Conservation (phyloP, 2,329 filamentous ascomycete species). For the Penicillium sp. region DNA sequence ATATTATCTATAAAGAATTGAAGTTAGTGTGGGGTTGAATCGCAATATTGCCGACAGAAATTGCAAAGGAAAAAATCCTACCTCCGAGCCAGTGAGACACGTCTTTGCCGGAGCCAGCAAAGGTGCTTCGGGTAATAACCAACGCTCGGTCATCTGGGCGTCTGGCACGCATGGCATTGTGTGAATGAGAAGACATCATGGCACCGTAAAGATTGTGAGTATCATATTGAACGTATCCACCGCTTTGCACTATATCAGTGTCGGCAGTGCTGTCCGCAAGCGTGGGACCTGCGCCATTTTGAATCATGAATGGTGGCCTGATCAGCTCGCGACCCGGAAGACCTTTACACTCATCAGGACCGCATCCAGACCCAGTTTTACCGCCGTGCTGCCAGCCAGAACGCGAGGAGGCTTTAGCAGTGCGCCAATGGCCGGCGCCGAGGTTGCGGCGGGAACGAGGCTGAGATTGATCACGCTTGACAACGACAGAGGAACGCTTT, state of each 20-base stretch:
- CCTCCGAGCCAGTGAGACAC: constrained; percentile 16
- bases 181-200: constrained; percentile 41
- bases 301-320: constrained; percentile 66
- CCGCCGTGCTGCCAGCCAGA: constrained; percentile 31
- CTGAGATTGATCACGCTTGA: constrained; percentile 6
- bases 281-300: constrained; percentile 60
- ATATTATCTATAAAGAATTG: constrained; percentile 6
- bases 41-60: background rate
- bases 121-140: constrained; percentile 75
- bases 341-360: constrained; percentile 13
- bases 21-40: constrained; percentile 1
- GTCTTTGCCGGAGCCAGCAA: constrained; percentile 64
- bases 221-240: constrained; percentile 70
- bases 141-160: constrained; percentile 68
- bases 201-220: constrained; percentile 76
- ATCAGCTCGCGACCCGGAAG: constrained; percentile 66
- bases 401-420: background rate
- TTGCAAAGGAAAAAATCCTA: background rate
- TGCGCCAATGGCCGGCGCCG: constrained; percentile 12
- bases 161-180: constrained; percentile 60
- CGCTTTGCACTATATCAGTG: constrained; percentile 66
- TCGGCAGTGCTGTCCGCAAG: constrained; percentile 62
- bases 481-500: constrained; percentile 3
- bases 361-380: constrained; percentile 51
- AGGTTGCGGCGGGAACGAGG: constrained; percentile 12